Percentiles rank a stretch among this genome's conserved stretches.
Conservation (phyloP, 495 filamentous ascomycete genomes). For the Jackrogersella minutella region DNA sequence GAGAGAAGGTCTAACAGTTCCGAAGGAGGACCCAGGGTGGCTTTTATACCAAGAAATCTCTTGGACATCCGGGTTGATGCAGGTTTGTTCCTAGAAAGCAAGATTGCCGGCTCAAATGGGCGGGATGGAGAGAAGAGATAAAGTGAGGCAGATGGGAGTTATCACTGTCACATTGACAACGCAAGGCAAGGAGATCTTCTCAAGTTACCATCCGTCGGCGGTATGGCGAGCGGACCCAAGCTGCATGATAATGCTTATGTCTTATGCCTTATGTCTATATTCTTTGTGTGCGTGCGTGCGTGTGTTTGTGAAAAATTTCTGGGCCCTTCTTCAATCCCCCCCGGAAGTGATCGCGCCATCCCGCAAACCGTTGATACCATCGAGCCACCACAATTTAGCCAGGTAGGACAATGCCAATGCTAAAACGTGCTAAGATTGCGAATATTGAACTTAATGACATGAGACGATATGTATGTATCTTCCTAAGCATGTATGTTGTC, state of each 20-base stretch:
- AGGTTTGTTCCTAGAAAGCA: not conserved
- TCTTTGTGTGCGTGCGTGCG: slow-evolving; percentile 25
- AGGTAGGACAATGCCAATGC: slow-evolving; percentile 26
- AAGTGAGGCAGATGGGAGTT: not conserved
- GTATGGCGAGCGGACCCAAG: slow-evolving; percentile 39
- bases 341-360: slow-evolving; percentile 45
- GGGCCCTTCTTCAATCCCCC: slow-evolving; percentile 28
- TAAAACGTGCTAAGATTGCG: slow-evolving; percentile 30
- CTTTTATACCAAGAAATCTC: slow-evolving; percentile 22
- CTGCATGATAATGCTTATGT: slow-evolving; percentile 34
- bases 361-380: slow-evolving; percentile 44
- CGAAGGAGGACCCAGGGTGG: not conserved
- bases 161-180: slow-evolving; percentile 36
- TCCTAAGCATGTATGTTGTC: not conserved
- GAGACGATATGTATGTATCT: slow-evolving; percentile 5
- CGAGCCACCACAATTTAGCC: slow-evolving; percentile 36
- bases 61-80: slow-evolving; percentile 16
- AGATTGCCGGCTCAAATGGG: slow-evolving; percentile 23
- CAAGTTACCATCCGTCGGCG: slow-evolving; percentile 39
- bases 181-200: slow-evolving; percentile 14
- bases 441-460: slow-evolving; percentile 18
- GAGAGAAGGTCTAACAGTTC: not conserved
- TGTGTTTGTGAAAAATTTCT: slow-evolving; percentile 24
- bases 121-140: not conserved
- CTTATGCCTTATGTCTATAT: not conserved